phyloP scores from a whole-genome alignment of 805 yeast genomes.

The Yarrowia sp. region DNA sequence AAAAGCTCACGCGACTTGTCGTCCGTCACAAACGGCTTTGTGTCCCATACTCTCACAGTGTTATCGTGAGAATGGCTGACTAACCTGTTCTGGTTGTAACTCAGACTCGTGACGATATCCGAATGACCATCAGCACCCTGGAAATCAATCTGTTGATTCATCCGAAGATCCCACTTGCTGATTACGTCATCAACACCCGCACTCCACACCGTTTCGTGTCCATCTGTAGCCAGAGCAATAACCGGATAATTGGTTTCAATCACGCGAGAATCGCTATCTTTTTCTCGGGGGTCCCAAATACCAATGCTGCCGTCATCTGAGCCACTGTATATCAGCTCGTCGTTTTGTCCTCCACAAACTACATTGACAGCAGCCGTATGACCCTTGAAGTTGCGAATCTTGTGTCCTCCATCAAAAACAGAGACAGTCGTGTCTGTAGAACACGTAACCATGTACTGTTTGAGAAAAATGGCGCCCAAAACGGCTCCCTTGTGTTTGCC shows the following conservation, averaged over 20 bases:
- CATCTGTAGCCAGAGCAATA: slow-evolving; percentile 47
- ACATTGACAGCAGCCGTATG: slow-evolving; percentile 57
- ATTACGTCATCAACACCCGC: slow-evolving; percentile 69
- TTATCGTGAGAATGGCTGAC: slow-evolving; percentile 57
- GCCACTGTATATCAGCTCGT: slow-evolving; percentile 47
- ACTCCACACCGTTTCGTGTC: slow-evolving; percentile 48
- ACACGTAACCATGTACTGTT: slow-evolving; percentile 48
- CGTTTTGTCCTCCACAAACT: slow-evolving; percentile 41
- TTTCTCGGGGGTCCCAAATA: slow-evolving; percentile 66
- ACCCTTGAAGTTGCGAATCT: slow-evolving; percentile 52
- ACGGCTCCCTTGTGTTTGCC: slow-evolving; percentile 63
- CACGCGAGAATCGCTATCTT: slow-evolving; percentile 42
- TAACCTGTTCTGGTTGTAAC: slow-evolving; percentile 48
- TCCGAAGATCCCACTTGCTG: slow-evolving; percentile 56
- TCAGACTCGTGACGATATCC: slow-evolving; percentile 54
- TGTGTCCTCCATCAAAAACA: slow-evolving; percentile 55
- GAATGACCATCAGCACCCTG: slow-evolving; percentile 49
- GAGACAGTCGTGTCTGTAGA: slow-evolving; percentile 63
- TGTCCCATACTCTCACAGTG: slow-evolving; percentile 54
- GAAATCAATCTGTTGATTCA: slow-evolving; percentile 32
- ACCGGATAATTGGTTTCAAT: slow-evolving; percentile 54
- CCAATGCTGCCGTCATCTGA: slow-evolving; percentile 62
- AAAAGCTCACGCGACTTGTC: slow-evolving; percentile 35
- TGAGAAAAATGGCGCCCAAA: slow-evolving; percentile 56
- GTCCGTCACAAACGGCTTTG: slow-evolving; percentile 44